Evolutionary conservation across 805 yeast species (phyloP).

Genomic region (Jamesozyma piceae): DNA sequence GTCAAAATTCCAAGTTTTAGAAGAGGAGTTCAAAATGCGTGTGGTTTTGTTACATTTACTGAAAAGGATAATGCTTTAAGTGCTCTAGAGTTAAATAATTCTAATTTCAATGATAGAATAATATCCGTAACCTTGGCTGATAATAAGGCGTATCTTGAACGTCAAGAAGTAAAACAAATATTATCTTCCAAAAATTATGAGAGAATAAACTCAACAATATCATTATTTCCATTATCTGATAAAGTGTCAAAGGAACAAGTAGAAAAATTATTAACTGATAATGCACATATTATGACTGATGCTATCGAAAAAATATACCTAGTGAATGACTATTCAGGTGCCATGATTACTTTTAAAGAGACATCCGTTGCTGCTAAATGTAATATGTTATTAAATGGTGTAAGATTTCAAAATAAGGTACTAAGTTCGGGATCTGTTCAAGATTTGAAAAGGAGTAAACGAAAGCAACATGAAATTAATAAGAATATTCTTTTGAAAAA

Average conservation of each 20-base stretch:
- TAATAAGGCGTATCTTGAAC: constrained; percentile 30
- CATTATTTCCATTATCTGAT: constrained; percentile 26
- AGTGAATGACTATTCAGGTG: constrained; percentile 39
- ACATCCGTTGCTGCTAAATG: constrained; percentile 44
- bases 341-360: constrained; percentile 40
- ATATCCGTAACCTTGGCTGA: constrained; percentile 44
- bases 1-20: constrained; percentile 27
- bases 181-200: constrained; percentile 13
- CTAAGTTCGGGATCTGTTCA: constrained; percentile 30
- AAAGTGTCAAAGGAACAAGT: constrained; percentile 19
- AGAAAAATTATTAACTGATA: constrained; percentile 9
- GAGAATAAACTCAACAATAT: constrained; percentile 9
- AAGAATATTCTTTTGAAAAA: background rate
- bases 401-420: constrained; percentile 29
- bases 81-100: constrained; percentile 38
- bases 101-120: constrained; percentile 37
- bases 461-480: background rate
- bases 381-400: constrained; percentile 35
- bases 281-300: constrained; percentile 3
- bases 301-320: constrained; percentile 36
- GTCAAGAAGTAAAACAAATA: constrained; percentile 27
- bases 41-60: constrained; percentile 51
- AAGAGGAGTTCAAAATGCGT: constrained; percentile 42
- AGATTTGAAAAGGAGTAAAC: constrained; percentile 20
- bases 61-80: constrained; percentile 36